Base-by-base conservation (phyloP, 75 land plant genomes). In the Picea sitchensis region DNA sequence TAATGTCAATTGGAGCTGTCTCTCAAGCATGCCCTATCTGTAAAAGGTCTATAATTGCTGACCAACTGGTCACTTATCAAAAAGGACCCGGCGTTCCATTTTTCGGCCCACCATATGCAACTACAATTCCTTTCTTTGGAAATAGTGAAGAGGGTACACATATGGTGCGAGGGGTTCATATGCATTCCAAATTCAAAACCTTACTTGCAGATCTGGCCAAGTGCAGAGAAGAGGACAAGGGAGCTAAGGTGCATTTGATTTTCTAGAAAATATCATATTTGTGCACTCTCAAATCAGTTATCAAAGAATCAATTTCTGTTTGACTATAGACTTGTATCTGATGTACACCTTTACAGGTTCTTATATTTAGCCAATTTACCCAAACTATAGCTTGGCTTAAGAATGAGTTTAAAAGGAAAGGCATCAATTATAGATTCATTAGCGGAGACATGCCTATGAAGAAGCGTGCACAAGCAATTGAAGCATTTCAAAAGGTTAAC, bases 391-490 rank as follows among this genome's bases (percentile, higher is more conserved):
- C 87, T 31, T 86, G 87, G 87, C 65, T 86, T 20, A 86, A 82
- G 64, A 73, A 73, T 58, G 81, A 86, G 65, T 86, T 86, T 79
- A 86, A 86, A 75, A 86, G 82, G 20, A 81, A 86, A 36, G 84
- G 84, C 12, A 86, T 86, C 61, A 86, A 79, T 76, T 86, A 86
- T 72, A 80, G 87, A 41, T 86, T 86, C 54, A 86, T 86, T 26
- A 86, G 87, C 64, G 84, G 87, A 18, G 87, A 86, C 79, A 86
- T 86, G 84, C 87, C 87, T 47, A 86, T 86, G 87, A 86, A 86
- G 79, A 86, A 86, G 63, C 81, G 87, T 4, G 84, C 84, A 5
- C 87, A 86, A 80, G 87, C 84, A 9, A 86, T 86, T 44, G 87
- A 86, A 73, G 87, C 87, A 1, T 86, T 86, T 75, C 87, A 86